phyloP scores from a whole-genome alignment of 2,329 filamentous ascomycete species.

The Fusarium irregulare region DNA sequence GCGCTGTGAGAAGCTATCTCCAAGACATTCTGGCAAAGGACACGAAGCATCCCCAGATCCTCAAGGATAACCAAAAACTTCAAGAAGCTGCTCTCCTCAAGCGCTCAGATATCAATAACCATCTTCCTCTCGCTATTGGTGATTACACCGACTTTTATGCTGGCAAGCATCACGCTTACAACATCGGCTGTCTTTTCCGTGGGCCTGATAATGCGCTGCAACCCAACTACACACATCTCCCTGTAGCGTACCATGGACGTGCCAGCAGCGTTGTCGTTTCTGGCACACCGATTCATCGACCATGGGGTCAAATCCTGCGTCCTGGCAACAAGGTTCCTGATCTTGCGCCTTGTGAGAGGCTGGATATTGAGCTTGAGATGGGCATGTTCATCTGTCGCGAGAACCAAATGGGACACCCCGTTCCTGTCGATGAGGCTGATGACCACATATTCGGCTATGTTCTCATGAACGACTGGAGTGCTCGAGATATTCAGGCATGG shows the following conservation, averaged over 20 bases:
- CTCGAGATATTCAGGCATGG: constrained; percentile 69
- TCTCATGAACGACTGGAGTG: constrained; percentile 73
- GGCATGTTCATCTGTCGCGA: constrained; percentile 77
- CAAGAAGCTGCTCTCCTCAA: constrained; percentile 46
- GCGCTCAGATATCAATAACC: constrained; percentile 66
- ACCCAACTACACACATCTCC: constrained; percentile 83
- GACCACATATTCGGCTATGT: constrained; percentile 76
- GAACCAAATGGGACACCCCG: constrained; percentile 74
- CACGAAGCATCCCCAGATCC: constrained; percentile 52
- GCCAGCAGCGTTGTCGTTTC: constrained; percentile 81
- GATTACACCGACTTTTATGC: constrained; percentile 91
- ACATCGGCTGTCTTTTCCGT: constrained; percentile 77
- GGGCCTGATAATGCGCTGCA: constrained; percentile 79
- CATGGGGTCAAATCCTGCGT: constrained; percentile 76
- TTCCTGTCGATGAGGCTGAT: constrained; percentile 74
- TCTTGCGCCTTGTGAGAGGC: constrained; percentile 66
- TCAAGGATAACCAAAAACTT: constrained; percentile 53
- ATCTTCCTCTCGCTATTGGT: constrained; percentile 80
- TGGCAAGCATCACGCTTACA: constrained; percentile 80
- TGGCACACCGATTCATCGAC: constrained; percentile 77
- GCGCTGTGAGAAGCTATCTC: constrained; percentile 77
- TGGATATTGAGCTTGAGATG: constrained; percentile 84
- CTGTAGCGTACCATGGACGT: constrained; percentile 84
- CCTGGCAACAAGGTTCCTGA: constrained; percentile 61
- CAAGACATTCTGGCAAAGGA: constrained; percentile 69